These are phyloP conservation scores for Micromonas pusilla DNA, from an alignment of 139 green algal genomes.

Conservation along the genomic window DNA sequence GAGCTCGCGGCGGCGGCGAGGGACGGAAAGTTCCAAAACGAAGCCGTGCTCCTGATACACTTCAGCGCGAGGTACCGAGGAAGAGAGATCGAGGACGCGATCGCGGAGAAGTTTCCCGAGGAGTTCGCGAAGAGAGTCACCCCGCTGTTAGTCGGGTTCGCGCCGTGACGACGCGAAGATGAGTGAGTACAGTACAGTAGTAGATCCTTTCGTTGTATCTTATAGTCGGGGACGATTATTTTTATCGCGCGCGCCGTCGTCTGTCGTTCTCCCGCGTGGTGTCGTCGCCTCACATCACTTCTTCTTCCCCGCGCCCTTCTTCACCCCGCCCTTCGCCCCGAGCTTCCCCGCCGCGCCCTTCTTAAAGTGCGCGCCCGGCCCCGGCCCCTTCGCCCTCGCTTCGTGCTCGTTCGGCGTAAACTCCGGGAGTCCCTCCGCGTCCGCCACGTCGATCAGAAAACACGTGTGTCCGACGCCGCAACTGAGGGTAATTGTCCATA, in stretches of 20 bases:
- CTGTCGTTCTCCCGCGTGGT: too few relatives aligned
- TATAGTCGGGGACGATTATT: too few relatives aligned
- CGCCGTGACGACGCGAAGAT: too few relatives aligned
- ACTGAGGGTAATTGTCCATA: too few relatives aligned
- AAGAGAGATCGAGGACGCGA: conserved; percentile 40
- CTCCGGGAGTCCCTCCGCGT: conserved; percentile 13
- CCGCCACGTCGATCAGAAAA: conserved; percentile 5
- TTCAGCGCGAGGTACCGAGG: conserved; percentile 62
- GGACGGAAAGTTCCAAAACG: conserved; percentile 56
- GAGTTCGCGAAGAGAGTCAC: conserved; percentile 44
- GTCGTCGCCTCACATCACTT: too few relatives aligned
- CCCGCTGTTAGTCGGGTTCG: conserved; percentile 45
- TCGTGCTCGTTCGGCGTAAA: background rate
- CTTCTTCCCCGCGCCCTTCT: conserved; percentile 9
- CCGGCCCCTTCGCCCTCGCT: background rate
- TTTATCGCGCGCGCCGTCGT: too few relatives aligned
- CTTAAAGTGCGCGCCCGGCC: background rate
- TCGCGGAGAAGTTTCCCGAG: conserved; percentile 50
- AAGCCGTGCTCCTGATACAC: conserved; percentile 76
- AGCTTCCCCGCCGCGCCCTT: background rate
- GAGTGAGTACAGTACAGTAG: too few relatives aligned
- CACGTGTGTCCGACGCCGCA: conserved; percentile 3
- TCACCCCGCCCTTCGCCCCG: too few relatives aligned
- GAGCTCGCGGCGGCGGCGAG: conserved; percentile 25
- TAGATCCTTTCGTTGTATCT: too few relatives aligned